Evolutionary conservation across 2,329 filamentous ascomycete genomes (phyloP).

Genomic region (Ceratocystis albifundus): DNA sequence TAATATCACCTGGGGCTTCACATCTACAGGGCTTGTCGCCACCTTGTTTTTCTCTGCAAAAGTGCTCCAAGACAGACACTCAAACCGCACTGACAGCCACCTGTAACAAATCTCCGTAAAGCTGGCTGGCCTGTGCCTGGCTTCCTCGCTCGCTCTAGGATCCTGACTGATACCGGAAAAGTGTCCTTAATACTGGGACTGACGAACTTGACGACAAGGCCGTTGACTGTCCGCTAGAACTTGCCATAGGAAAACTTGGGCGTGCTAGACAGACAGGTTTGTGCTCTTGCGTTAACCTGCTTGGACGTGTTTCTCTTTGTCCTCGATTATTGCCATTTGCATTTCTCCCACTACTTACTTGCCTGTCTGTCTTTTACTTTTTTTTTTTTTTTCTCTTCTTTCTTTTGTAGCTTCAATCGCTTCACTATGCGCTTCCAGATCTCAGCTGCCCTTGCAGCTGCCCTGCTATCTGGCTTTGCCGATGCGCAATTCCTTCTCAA

Average conservation of each 20-base stretch:
- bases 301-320: neutral
- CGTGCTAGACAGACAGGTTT: neutral
- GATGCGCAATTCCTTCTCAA: conserved; percentile 58
- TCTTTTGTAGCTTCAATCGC: neutral
- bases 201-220: neutral
- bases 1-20: neutral
- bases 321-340: neutral
- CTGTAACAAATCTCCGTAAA: neutral
- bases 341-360: neutral
- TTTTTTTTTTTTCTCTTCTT: neutral
- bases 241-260: neutral
- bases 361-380: neutral
- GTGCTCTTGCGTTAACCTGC: neutral
- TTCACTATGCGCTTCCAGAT: conserved; percentile 22
- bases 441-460: conserved; percentile 19
- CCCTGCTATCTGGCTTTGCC: conserved; percentile 32
- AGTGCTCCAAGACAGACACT: neutral
- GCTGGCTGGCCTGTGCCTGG: neutral
- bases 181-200: conserved; percentile 21
- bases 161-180: conserved; percentile 22
- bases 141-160: conserved; percentile 11
- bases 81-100: conserved; percentile 5
- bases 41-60: neutral
- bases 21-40: neutral
- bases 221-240: neutral